Conservation (phyloP, 2,329 filamentous ascomycete species). For the Fusarium armeniacum region DNA sequence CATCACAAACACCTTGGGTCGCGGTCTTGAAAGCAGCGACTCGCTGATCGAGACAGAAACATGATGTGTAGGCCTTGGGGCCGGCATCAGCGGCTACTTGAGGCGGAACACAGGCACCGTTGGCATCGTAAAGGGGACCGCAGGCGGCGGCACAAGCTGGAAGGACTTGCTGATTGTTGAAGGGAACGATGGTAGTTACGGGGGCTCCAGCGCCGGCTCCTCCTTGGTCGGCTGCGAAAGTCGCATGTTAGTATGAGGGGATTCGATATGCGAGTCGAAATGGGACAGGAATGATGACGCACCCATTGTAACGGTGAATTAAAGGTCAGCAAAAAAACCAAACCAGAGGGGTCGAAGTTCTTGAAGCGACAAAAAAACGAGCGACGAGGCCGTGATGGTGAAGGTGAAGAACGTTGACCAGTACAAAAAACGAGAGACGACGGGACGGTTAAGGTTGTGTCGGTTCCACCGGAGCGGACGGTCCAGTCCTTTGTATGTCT, state of each 20-base stretch:
- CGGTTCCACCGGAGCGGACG: constrained; percentile 30
- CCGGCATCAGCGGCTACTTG: constrained; percentile 61
- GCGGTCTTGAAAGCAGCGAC: constrained; percentile 71
- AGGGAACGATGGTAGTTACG: constrained; percentile 69
- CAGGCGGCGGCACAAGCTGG: constrained; percentile 74
- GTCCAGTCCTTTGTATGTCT: constrained; percentile 28
- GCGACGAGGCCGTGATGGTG: constrained; percentile 17
- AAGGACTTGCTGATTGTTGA: constrained; percentile 61
- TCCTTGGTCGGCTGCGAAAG: constrained; percentile 27
- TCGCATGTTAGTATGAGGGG: constrained; percentile 35
- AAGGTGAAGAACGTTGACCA: constrained; percentile 1
- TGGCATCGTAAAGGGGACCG: constrained; percentile 75
- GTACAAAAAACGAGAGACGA: constrained; percentile 28
- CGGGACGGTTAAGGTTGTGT: constrained; percentile 27
- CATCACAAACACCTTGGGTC: constrained; percentile 72
- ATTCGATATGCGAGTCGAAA: constrained; percentile 40
- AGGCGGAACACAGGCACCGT: constrained; percentile 77
- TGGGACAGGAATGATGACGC: constrained; percentile 38
- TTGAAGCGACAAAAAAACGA: constrained; percentile 26
- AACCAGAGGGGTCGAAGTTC: constrained; percentile 1
- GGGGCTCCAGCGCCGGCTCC: constrained; percentile 30
- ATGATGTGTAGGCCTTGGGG: constrained; percentile 70
- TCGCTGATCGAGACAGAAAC: constrained; percentile 78
- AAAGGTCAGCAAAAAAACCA: constrained; percentile 4
- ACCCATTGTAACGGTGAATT: constrained; percentile 56